phyloP scores from a whole-genome alignment of 768 basidiomycete genomes.

The Termitomyces sp. region DNA sequence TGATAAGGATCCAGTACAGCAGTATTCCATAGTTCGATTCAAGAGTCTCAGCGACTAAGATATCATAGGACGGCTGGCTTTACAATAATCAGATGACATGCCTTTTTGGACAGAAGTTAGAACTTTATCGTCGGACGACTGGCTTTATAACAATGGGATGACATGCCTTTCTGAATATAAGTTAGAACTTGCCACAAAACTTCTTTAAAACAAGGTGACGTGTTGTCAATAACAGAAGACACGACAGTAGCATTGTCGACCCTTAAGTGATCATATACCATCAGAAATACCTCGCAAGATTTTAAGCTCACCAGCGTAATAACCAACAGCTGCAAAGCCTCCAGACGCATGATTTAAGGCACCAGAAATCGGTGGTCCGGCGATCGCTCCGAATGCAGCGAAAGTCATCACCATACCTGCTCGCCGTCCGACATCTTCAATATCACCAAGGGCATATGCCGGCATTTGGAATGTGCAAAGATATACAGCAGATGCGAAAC shows the following conservation, averaged over 20 bases:
- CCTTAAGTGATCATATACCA: neutral
- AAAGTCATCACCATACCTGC: slow-evolving; percentile 50
- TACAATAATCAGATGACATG: neutral
- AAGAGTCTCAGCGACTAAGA: too few species aligned
- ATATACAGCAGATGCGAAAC: slow-evolving; percentile 45
- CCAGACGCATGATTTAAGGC: slow-evolving; percentile 43
- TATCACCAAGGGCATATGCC: slow-evolving; percentile 42
- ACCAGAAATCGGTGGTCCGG: slow-evolving; percentile 61
- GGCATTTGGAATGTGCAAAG: slow-evolving; percentile 42
- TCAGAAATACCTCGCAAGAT: neutral
- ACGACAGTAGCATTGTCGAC: slow-evolving; percentile 33
- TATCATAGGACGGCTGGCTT: neutral
- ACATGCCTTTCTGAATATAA: too few species aligned
- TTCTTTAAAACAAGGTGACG: slow-evolving; percentile 33
- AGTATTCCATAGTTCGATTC: too few species aligned
- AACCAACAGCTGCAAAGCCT: slow-evolving; percentile 38
- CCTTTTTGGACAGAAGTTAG: neutral
- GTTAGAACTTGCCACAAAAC: slow-evolving; percentile 35
- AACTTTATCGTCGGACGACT: too few species aligned
- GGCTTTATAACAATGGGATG: too few species aligned
- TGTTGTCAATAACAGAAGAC: slow-evolving; percentile 32
- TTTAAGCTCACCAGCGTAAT: slow-evolving; percentile 38
- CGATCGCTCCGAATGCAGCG: slow-evolving; percentile 46
- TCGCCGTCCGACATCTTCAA: slow-evolving; percentile 50
- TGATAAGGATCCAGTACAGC: too few species aligned